These are phyloP conservation scores for Fusarium sp. DNA, from an alignment of 2,329 filamentous ascomycete species.

Conservation along the genomic window DNA sequence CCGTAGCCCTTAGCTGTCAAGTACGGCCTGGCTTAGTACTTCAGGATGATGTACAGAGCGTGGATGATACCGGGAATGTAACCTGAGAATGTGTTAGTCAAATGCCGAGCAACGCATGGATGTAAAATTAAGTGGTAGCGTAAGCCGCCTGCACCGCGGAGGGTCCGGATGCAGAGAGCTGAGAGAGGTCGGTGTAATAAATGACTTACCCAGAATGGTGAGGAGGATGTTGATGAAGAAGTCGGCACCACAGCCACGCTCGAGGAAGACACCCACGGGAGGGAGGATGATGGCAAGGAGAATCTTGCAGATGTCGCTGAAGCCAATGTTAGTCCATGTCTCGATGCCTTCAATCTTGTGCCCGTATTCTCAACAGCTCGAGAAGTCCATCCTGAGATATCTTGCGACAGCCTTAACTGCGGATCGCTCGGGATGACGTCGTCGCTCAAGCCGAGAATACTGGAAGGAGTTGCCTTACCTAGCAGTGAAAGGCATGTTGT, in stretches of 20 bases:
- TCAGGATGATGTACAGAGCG: conserved; percentile 92
- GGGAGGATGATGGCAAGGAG: conserved; percentile 91
- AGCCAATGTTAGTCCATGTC: conserved; percentile 17
- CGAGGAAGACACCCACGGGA: conserved; percentile 92
- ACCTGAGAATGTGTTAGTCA: conserved; percentile 49
- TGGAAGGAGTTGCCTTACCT: conserved; percentile 56
- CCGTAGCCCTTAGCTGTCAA: conserved; percentile 21
- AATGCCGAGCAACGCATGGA: conserved; percentile 5
- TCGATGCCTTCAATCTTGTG: not conserved
- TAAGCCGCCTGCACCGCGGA: conserved; percentile 47
- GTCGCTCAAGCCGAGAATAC: conserved; percentile 2
- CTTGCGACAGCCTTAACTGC: conserved; percentile 15
- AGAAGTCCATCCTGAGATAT: not conserved
- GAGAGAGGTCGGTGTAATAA: conserved; percentile 10
- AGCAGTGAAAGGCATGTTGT: conserved; percentile 68
- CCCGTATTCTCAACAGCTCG: not conserved
- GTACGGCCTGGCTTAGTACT: conserved; percentile 69
- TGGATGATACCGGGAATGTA: conserved; percentile 88
- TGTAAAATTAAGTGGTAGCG: not conserved
- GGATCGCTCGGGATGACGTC: conserved; percentile 39
- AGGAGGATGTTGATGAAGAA: conserved; percentile 93
- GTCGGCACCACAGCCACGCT: conserved; percentile 88
- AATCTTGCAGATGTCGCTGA: conserved; percentile 71
- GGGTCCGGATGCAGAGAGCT: conserved; percentile 50
- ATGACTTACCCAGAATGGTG: conserved; percentile 72